Conservation (phyloP, 1,139 yeast genomes). For the Scheffersomyces titani region DNA sequence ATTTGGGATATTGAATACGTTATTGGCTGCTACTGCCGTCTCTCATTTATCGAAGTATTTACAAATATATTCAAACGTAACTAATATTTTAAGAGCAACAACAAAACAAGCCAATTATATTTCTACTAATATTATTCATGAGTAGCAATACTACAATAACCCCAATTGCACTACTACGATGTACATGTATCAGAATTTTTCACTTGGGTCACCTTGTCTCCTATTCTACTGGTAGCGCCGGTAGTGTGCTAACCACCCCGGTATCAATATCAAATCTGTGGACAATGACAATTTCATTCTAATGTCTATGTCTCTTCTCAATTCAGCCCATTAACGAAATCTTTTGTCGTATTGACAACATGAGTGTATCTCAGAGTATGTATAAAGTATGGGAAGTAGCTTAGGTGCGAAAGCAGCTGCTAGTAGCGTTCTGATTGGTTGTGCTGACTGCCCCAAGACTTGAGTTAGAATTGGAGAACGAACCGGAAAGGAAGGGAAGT, state of each 20-base stretch:
- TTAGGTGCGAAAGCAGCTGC: background rate
- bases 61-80: too few species aligned
- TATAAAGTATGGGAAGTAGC: constrained; percentile 4
- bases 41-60: too few species aligned
- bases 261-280: background rate
- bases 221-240: background rate
- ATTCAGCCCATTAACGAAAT: background rate
- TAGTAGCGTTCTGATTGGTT: background rate
- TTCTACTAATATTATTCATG: too few species aligned
- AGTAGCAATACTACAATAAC: too few species aligned
- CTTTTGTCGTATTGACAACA: constrained; percentile 6
- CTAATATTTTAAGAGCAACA: too few species aligned
- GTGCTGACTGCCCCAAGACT: background rate
- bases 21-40: too few species aligned
- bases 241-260: background rate
- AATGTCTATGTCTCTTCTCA: background rate
- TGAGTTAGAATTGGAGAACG: background rate
- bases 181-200: background rate
- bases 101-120: too few species aligned
- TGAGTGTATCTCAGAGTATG: constrained; percentile 33
- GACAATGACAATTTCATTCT: background rate
- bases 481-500: background rate
- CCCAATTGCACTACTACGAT: background rate
- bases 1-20: too few species aligned
- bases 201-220: background rate